These are phyloP conservation scores for Clonostachys sp. DNA, from an alignment of 2,329 filamentous ascomycete genomes.

Conservation along the genomic window DNA sequence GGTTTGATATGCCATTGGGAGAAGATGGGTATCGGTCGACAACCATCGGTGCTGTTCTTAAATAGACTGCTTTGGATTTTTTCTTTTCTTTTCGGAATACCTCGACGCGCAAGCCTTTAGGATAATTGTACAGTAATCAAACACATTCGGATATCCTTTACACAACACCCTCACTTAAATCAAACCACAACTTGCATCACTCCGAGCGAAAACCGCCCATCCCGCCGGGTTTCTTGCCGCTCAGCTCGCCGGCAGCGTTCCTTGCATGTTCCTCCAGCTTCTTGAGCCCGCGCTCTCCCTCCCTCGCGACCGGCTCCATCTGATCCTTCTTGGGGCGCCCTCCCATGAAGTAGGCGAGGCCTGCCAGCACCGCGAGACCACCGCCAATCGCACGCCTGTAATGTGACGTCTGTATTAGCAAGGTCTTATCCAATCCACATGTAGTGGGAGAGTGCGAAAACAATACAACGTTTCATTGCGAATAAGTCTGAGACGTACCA, in stretches of 20 bases:
- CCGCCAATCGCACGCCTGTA: slow-evolving; percentile 1
- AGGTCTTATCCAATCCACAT: too few relatives aligned
- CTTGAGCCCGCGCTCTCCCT: slow-evolving; percentile 2
- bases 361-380: slow-evolving; percentile 14
- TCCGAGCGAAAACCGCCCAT: slow-evolving; percentile 22
- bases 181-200: slow-evolving; percentile 1
- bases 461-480: background rate
- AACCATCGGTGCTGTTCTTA: background rate
- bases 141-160: background rate
- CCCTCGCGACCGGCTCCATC: slow-evolving; percentile 1
- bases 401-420: background rate
- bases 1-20: background rate
- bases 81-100: background rate
- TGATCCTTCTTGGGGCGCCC: slow-evolving; percentile 6
- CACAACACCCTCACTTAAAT: too few relatives aligned
- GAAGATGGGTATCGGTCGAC: background rate
- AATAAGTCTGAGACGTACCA: slow-evolving; percentile 14
- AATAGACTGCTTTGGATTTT: background rate
- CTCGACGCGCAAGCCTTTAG: background rate
- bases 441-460: background rate
- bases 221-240: slow-evolving; percentile 16
- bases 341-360: slow-evolving; percentile 17
- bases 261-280: slow-evolving; percentile 12
- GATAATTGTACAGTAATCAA: background rate
- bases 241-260: slow-evolving; percentile 18